phyloP scores from a whole-genome alignment of 225 moss, liverwort and hornwort species.

The Pleurozium schreberi region DNA sequence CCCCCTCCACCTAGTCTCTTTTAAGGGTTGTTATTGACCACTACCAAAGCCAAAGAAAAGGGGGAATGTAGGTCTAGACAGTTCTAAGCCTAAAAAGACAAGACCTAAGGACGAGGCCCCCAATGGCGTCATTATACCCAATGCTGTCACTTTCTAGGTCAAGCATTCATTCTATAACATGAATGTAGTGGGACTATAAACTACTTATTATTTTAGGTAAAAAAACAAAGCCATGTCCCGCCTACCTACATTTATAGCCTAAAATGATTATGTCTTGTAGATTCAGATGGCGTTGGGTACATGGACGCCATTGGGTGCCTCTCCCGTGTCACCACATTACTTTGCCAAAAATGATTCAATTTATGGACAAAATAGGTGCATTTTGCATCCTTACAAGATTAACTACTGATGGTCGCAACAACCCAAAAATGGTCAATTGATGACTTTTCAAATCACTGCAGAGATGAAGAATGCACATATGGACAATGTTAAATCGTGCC shows the following conservation, averaged over 20 bases:
- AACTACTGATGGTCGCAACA: rapidly evolving
- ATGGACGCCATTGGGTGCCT: too few species aligned
- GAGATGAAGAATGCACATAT: background rate
- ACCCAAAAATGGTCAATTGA: background rate
- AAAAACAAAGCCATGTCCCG: too few species aligned
- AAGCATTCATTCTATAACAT: too few species aligned
- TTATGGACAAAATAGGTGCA: background rate
- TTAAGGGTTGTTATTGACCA: background rate
- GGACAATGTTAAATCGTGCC: too few species aligned
- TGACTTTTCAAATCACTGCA: background rate
- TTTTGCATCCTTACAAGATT: background rate
- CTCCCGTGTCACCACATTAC: rapidly evolving
- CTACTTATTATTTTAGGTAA: too few species aligned
- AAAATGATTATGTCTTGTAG: too few species aligned
- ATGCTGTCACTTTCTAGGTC: too few species aligned
- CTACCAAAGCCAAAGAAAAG: rapidly evolving
- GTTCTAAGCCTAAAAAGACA: rapidly evolving
- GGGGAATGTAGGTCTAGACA: background rate
- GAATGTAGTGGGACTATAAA: too few species aligned
- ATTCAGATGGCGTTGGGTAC: too few species aligned
- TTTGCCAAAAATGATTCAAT: background rate
- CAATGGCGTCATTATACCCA: too few species aligned
- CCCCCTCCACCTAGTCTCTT: background rate
- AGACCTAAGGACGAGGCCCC: too few species aligned
- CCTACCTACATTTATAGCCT: too few species aligned